Conservation (phyloP, 2,329 filamentous ascomycete genomes). For the Aspergillus sp. region DNA sequence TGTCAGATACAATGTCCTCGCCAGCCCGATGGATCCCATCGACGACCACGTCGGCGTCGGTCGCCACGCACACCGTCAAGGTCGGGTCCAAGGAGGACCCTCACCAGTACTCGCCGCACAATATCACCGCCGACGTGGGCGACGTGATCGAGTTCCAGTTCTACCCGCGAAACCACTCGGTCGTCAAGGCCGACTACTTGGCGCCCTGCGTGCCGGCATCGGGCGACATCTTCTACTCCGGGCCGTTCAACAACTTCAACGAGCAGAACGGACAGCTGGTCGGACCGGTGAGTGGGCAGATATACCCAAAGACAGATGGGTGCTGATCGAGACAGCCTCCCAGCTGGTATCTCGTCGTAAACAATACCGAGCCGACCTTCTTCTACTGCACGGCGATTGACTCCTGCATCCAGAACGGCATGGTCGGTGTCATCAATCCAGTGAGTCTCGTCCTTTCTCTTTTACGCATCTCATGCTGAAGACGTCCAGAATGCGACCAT, state of each 20-base stretch:
- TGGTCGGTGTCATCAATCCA: conserved; percentile 76
- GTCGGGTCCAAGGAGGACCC: conserved; percentile 33
- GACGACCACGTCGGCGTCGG: conserved; percentile 15
- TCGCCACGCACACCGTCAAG: conserved; percentile 31
- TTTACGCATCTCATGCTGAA: neutral
- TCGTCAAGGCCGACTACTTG: conserved; percentile 59
- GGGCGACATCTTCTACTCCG: conserved; percentile 29
- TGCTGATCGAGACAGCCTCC: conserved; percentile 26
- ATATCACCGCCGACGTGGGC: conserved; percentile 29
- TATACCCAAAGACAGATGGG: neutral
- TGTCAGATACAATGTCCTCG: neutral
- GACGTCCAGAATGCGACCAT: conserved; percentile 45
- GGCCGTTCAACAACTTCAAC: conserved; percentile 45
- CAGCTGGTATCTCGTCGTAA: conserved; percentile 48
- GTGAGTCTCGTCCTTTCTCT: conserved; percentile 36
- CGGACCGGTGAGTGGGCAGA: conserved; percentile 25
- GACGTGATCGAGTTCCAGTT: conserved; percentile 55
- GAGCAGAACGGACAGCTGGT: conserved; percentile 45
- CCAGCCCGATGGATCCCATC: neutral
- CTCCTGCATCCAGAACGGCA: conserved; percentile 64
- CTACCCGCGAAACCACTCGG: conserved; percentile 62
- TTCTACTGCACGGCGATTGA: conserved; percentile 68
- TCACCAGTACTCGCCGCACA: conserved; percentile 31
- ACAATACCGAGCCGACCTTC: conserved; percentile 63
- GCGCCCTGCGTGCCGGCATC: conserved; percentile 61